Base-by-base conservation (phyloP, 2,329 filamentous ascomycete genomes). In the Fusarium sp. region DNA sequence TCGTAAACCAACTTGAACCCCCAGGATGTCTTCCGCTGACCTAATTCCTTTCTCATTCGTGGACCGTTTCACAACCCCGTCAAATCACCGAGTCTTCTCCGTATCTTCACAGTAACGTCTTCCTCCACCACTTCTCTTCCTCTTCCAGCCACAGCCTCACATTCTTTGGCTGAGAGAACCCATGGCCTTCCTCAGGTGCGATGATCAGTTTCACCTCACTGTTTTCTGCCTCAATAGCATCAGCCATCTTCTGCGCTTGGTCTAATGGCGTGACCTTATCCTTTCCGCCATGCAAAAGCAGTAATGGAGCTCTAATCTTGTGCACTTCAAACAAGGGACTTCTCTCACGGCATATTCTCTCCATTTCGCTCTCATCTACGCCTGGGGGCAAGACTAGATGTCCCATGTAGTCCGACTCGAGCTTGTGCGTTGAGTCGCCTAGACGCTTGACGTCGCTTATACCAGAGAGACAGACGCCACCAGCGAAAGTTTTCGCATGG, bases 211-310 rank as follows among this genome's bases (percentile, higher is more conserved):
- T 75, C 5, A 84, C 80, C 23, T 80, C 72, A 1, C 77, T 75
- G 0, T 78, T 80, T 2, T 72, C 74, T 9, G 69, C 63, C 47
- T 70, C 70, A 19, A 85, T 74, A n/a, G 76, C 76, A 36, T 72
- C 70, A 9, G 81, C 78, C 70, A 88, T 83, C 48, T 81, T 77
- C 29, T 77, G 72, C 3, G 82, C 82, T 68, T 89, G 86, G 14
- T 78, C 76, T n/a, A 83, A 69, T 0, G 85, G 85, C 14, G 88
- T 86, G 2, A 88, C 79, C 36, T 79, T 80, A 63, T 88, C 86
- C 4, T 73, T 73, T 3, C 76, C 77, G 0, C 85, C 86, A 19
- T 87, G 82, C 6, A 88, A 63, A n/a, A 89, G 71, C 32, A 87
- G 70, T 19, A 88, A 66, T 1, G 83, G 82, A 2, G 79, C 73